Conservation (phyloP, 345 rosid genomes). For the Ailanthus altissimus region DNA sequence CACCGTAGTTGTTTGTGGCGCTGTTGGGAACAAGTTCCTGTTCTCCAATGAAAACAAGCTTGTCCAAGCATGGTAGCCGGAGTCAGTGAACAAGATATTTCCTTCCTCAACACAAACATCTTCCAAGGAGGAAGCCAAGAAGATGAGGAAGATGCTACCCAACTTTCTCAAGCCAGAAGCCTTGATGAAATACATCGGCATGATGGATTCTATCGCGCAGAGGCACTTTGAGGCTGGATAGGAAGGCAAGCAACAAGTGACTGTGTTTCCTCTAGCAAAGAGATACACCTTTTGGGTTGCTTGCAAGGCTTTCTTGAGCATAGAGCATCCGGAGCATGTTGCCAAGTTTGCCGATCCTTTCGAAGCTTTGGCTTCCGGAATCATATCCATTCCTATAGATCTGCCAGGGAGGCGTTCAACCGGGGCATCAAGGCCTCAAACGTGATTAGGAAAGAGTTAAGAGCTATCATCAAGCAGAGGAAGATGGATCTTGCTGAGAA, state of each 20-base stretch:
- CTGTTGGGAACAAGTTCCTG: conserved; percentile 45
- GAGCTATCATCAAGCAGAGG: conserved; percentile 21
- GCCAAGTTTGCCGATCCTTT: conserved; percentile 20
- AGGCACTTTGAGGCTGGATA: conserved; percentile 8
- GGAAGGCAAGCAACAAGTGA: conserved; percentile 11
- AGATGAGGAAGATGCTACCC: conserved; percentile 37
- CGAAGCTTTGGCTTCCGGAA: conserved; percentile 22
- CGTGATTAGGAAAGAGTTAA: conserved; percentile 23
- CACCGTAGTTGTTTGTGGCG: conserved; percentile 38
- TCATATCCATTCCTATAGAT: conserved; percentile 20
- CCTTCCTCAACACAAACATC: conserved; percentile 40
- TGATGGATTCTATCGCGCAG: conserved; percentile 21
- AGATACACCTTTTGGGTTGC: conserved; percentile 29
- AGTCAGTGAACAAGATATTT: conserved; percentile 49
- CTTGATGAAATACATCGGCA: conserved; percentile 23
- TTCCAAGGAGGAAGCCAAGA: conserved; percentile 43
- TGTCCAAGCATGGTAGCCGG: conserved; percentile 55
- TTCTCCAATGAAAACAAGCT: conserved; percentile 54
- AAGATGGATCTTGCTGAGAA: conserved; percentile 24
- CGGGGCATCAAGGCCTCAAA: conserved; percentile 15
- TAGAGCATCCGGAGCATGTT: conserved; percentile 19
- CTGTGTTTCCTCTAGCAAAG: conserved; percentile 17
- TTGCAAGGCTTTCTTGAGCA: conserved; percentile 22
- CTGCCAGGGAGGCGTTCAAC: conserved; percentile 23
- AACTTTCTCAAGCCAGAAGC: conserved; percentile 29